Base-by-base conservation (phyloP, 1,284 basidiomycete genomes). In the Cutaneotrichosporon cavernicola region DNA sequence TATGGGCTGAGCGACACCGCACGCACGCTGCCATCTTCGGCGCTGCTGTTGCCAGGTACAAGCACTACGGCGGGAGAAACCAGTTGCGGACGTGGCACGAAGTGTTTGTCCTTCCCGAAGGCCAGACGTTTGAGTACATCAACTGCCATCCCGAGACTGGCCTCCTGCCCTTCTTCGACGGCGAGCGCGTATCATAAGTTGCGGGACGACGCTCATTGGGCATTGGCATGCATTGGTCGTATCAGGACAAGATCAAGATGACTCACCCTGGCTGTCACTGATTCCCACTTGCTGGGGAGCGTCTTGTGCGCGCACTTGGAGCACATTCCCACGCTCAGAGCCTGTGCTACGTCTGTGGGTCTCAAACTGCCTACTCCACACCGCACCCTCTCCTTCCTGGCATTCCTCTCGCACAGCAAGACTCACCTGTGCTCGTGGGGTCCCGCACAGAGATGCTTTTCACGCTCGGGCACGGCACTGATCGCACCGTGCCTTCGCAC, bases 71-170 rank as follows among this genome's bases (percentile, higher is more conserved):
- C 7, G 32, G 22, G 7, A 18, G 22, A 0, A 65, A 65, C 57
- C 64, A 65, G 64, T 57, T 65, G 26, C 32, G 64, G n/a, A 65
- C 64, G 16, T 65, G 64, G 64, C 64, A 65, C 49, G 64, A 65
- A 57, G 64, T 65, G 32, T 62, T 16, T 8, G 47, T 65, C n/a
- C 57, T 65, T 3, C 57, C 64, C 2, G 51, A 53, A 11, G 56
- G 16, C 8, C 63, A 58, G 52, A 26, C 22, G 51, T 65, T 59
- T 21, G 64, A 65, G 60, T 65, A 65, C 26, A 43, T 60, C 57
- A 62, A 62, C 52, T 65, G 64, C 21, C 64, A 65, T 22, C 16
- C 36, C 7, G 57, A 56, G 26, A 65, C 64, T 5, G 64, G 64
- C 8, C 26, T 65, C 14, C 30, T 65, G 36, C 38, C 49, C n/a